Base-by-base conservation (phyloP, 768 basidiomycete species). In the Boletus edulis region DNA sequence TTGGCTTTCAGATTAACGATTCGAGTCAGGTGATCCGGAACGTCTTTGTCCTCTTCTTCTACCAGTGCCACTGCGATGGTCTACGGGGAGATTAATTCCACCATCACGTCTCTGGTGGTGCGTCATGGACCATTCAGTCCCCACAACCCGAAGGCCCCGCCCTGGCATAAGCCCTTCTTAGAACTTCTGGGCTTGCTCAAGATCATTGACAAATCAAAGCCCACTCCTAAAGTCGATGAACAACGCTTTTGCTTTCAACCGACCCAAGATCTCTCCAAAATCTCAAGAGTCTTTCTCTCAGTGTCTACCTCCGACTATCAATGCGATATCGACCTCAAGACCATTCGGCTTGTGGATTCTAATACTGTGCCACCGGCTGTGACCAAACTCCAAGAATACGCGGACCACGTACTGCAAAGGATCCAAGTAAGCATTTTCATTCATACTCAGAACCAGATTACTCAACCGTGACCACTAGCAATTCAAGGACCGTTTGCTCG, bases 241-340 rank as follows among this genome's bases (percentile, higher is more conserved):
- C 55, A 48, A 15, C 42, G 39, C 6, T 52, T 57, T 35, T 64
- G 59, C n/a, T 50, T 64, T 46, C 62, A 61, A 10, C 62, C 50
- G 1, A 52, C 55, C 22, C 15, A 29, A 0, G 63, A 62, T 42
- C 46, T 64, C 24, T 54, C 54, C 24, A 27, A 46, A 24, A 49
- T 63, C 3, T 57, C 55, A 8, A 61, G 47, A 24, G 5, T 41
- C 13, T 64, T 57, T 42, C 14, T 63, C 29, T 64, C 55, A 5
- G 35, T 61, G 13, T 38, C 52, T 10, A 38, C 24, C 12, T n/a
- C 43, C 32, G 13, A 15, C 24, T 7, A 5, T 34, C 13, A 15
- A 40, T 47, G 38, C 37, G 59, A 61, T n/a, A 57, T 60, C 18
- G 49, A 61, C 24, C 49, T 64, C 1, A 27, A n/a, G n/a, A 40